These are phyloP conservation scores for Backusella westeae DNA, from an alignment of 192 early-diverging fungal genomes.

Conservation along the genomic window DNA sequence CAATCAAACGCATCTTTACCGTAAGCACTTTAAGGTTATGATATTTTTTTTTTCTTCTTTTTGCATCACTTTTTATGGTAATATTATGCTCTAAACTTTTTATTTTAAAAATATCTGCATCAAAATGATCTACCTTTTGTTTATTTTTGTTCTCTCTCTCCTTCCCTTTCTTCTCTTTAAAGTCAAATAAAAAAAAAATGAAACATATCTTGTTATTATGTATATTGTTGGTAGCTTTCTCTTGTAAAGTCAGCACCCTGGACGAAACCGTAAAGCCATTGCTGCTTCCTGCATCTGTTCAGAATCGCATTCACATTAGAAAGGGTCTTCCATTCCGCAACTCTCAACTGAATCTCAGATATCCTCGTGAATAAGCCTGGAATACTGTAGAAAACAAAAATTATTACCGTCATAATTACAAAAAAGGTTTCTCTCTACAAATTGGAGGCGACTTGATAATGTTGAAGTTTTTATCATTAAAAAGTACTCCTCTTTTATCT, in stretches of 20 bases:
- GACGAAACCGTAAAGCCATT: not conserved
- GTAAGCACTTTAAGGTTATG: not conserved
- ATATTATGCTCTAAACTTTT: not conserved
- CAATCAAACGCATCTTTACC: not conserved
- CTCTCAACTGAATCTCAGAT: not conserved
- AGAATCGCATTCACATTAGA: not conserved
- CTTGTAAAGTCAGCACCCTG: not conserved
- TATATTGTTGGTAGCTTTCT: not conserved
- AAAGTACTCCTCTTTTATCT: too few species aligned
- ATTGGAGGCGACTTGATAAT: too few species aligned
- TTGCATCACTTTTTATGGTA: not conserved
- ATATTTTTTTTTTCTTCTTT: not conserved
- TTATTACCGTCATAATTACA: not conserved
- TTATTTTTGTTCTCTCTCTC: not conserved
- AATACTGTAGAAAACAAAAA: too few species aligned
- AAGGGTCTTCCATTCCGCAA: not conserved
- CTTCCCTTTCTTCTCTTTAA: not conserved
- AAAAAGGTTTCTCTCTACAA: not conserved
- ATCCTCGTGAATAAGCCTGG: not conserved
- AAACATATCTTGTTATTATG: not conserved
- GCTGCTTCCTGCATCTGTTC: not conserved
- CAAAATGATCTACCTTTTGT: not conserved
- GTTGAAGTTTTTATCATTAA: too few species aligned
- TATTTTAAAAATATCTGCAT: not conserved
- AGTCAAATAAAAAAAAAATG: not conserved